Base-by-base conservation (phyloP, 2,329 filamentous ascomycete species). In the Elsinoe ampelina region DNA sequence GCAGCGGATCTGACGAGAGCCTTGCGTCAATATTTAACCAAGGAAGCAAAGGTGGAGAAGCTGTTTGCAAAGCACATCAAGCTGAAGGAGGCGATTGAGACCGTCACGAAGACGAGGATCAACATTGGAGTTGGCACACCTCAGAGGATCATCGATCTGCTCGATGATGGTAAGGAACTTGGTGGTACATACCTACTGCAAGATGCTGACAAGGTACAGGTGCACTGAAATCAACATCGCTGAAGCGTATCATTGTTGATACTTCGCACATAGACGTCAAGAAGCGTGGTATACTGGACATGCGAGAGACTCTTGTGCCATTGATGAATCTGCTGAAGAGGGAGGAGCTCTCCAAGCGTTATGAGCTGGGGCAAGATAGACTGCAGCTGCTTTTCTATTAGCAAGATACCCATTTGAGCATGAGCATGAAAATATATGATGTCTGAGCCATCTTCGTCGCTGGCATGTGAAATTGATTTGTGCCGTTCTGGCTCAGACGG, bases 51-150 rank as follows among this genome's bases (percentile, higher is more conserved):
- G 45, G 84, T 98, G 1, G 87, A 88, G 1, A 98, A 98, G 71
- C 76, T 98, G 68, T 98, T 98, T 71, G 92, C 93, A 32, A 98
- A 98, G 71, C 93, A 98, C 70, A 95, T 98, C 76, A 98, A 98
- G 73, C 73, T 98, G 10, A 82, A 88, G 55, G 92, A 97, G 65
- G 87, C 91, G 34, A 82, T 91, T 54, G 78, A 85, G 58, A 87
- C 87, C 67, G 81, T 95, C 41, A 79, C 86, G 65, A 80, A 77
- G 61, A 76, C 75, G 54, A 79, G 77, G 60, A 88, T 90, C 11
- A 89, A 89, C 26, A 87, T 97, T 61, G 91, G 87, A 2, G 89
- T 96, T 12, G 93, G 93, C 2, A 98, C 93, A 4, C 92, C 93
- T 4, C 81, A 87, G 50, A 80, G 93, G 48, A 73, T 98, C 39